Evolutionary conservation across 2,329 filamentous ascomycete genomes (phyloP), one percentile per base, ranked within the genome.

Genomic region (Penicillium sp.): DNA sequence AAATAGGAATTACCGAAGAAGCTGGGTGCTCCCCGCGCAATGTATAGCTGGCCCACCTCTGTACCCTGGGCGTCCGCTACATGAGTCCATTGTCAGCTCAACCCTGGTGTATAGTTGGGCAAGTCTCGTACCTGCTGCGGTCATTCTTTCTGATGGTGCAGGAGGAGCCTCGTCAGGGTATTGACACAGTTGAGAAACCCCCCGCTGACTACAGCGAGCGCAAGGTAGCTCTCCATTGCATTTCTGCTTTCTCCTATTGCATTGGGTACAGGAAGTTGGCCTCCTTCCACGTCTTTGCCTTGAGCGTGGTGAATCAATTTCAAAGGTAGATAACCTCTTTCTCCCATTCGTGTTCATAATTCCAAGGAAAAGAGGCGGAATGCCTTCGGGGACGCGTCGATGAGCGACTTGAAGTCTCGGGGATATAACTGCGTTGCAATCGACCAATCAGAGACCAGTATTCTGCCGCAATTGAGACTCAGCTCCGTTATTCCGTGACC

Each of bases 1-100:
- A 68, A 67, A 49, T 67, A 67, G 1, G 64, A 67, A 38, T 57
- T 61, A 5, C 65, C 64, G 34, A 65, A 64, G 39, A 64, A 67
- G 8, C 64, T 63, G 5, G 63, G 58, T 41, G 65, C 64, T 28
- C 61, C 64, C 28, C 64, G 58, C 8, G 62, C 60, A 44, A 65
- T 64, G 47, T 58, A 64, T 7, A 67, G 55, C 34, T 64, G 62
- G 27, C 64, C 65, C 36, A 67, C 49, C n/a, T 54, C 44, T 18
- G 46, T 50, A 10, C 41, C 46, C 39, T 56, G 48, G 11, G 47
- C 29, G 9, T 55, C 37, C 14, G 43, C 40, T 53, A 28, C 29
- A 12, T 11, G 8, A 11, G 3, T 19, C 18, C 14, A 22, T 25
- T 11, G 19, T 39, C 22, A 25, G 22, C 22, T 25, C 27, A 50